These are phyloP conservation scores for Lycium barbarum DNA, from an alignment of 257 asterid genomes.

Conservation along the genomic window DNA sequence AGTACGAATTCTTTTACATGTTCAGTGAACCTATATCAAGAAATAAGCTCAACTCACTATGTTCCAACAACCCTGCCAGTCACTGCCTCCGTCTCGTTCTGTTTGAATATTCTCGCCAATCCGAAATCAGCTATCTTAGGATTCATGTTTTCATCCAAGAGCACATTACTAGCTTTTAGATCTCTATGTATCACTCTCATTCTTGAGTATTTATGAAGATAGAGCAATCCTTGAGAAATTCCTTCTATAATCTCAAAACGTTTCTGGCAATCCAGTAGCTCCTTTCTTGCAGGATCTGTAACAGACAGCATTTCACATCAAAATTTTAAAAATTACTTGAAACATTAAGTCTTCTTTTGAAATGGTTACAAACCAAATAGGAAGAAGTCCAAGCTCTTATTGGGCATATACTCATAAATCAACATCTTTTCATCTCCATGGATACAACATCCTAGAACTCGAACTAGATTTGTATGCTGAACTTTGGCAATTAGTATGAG, in stretches of 20 bases:
- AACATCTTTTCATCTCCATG: constrained; percentile 64
- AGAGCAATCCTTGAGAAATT: constrained; percentile 17
- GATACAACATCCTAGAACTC: constrained; percentile 56
- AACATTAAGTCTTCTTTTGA: not conserved
- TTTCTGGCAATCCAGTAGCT: constrained; percentile 38
- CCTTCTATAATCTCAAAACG: constrained; percentile 40
- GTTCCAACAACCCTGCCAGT: constrained; percentile 64
- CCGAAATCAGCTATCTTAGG: constrained; percentile 79
- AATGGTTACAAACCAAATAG: constrained; percentile 47
- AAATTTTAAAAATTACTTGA: not conserved
- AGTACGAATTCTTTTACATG: not conserved
- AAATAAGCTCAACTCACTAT: constrained; percentile 44
- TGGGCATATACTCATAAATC: constrained; percentile 56
- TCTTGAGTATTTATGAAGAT: constrained; percentile 24
- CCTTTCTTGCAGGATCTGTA: constrained; percentile 39
- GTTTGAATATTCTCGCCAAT: constrained; percentile 63
- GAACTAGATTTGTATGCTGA: constrained; percentile 66
- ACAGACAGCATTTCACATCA: not conserved
- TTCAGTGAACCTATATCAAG: not conserved
- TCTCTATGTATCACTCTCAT: constrained; percentile 21
- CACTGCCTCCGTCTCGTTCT: constrained; percentile 50
- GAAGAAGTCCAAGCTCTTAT: constrained; percentile 57
- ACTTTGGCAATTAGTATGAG: constrained; percentile 60
- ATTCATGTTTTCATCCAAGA: constrained; percentile 48
- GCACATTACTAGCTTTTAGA: constrained; percentile 4